Base-by-base conservation (phyloP, 129 eudicot genomes). In the Silybum marianum region DNA sequence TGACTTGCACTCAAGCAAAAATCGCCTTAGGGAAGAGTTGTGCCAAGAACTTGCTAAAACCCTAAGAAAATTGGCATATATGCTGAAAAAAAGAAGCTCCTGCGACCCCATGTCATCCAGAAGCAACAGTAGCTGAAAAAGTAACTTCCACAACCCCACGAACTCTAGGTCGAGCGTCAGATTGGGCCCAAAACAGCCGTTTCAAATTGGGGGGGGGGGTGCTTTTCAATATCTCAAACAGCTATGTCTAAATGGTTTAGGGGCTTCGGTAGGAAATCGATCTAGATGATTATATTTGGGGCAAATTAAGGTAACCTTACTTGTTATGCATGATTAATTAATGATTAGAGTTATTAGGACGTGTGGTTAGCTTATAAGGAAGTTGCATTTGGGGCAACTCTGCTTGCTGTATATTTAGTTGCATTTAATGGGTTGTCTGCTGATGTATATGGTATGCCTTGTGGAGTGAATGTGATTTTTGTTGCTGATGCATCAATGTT, bases 241-340 rank as follows among this genome's bases (percentile, higher is more conserved):
- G 7, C 10, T 38, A 6, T 38, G 28, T n/a, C 28, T 62, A 28
- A 62, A 22, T 19, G 26, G 25, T 7, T 62, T 62, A 62, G 69
- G 69, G 69, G 22, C 62, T 40, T 38, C 22, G 48, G 44, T 32
- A 22, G 76, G 0, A 11, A 19, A 42, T 26, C 46, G 76, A 79
- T n/a, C 48, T 66, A 39, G n/a, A 28, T 69, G 66, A 28, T 16
- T 46, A 34, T 24, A 23, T 66, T 66, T 8, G 14, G 67, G 67
- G 24, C 2, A 44, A 21, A 2, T 16, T 28, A 8, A 34, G 22
- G 39, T 32, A 39, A 25, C 10, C 63, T 66, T 24, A 24, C 67
- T 69, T 78, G 69, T 69, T 79, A 79, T 48, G 67, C 32, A 51
- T 25, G 63, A 54, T 54, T 16, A 54, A 8, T 62, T 21, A 2